Percentiles rank a stretch among this genome's conserved stretches.
Evolutionary conservation across 2,329 filamentous ascomycete genomes (phyloP).

Genomic region (Ascosphaera pollenicola): DNA sequence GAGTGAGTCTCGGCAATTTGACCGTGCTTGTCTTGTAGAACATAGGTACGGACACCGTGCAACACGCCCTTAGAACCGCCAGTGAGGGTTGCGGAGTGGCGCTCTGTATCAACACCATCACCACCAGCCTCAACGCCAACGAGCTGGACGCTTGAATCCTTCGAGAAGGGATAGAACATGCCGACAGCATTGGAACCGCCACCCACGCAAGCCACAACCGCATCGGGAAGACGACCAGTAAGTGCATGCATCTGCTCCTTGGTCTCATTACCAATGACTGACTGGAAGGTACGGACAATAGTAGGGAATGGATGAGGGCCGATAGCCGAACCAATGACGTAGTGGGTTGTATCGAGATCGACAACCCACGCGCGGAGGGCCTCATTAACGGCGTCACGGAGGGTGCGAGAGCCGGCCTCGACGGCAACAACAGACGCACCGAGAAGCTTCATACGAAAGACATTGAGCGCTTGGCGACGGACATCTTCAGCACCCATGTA

Average conservation of each 20-base stretch:
- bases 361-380: conserved; percentile 87
- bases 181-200: conserved; percentile 87
- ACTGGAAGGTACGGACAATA: conserved; percentile 94
- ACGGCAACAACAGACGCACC: conserved; percentile 85
- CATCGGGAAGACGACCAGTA: conserved; percentile 76
- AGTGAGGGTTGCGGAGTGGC: conserved; percentile 72
- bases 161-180: conserved; percentile 95
- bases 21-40: conserved; percentile 77
- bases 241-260: conserved; percentile 74
- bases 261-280: conserved; percentile 85
- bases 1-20: conserved; percentile 94
- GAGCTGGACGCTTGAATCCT: conserved; percentile 66
- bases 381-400: conserved; percentile 84
- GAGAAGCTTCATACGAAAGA: conserved; percentile 94
- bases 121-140: conserved; percentile 90
- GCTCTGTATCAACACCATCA: conserved; percentile 65
- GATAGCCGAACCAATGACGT: conserved; percentile 94
- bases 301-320: conserved; percentile 95
- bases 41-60: conserved; percentile 88
- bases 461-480: conserved; percentile 83
- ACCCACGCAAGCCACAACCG: conserved; percentile 88
- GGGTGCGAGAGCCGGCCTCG: conserved; percentile 65
- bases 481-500: conserved; percentile 99
- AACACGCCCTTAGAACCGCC: conserved; percentile 80
- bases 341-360: conserved; percentile 81